These are phyloP conservation scores for Mycena chlorophos DNA, from an alignment of 768 basidiomycete genomes.

Conservation along the genomic window DNA sequence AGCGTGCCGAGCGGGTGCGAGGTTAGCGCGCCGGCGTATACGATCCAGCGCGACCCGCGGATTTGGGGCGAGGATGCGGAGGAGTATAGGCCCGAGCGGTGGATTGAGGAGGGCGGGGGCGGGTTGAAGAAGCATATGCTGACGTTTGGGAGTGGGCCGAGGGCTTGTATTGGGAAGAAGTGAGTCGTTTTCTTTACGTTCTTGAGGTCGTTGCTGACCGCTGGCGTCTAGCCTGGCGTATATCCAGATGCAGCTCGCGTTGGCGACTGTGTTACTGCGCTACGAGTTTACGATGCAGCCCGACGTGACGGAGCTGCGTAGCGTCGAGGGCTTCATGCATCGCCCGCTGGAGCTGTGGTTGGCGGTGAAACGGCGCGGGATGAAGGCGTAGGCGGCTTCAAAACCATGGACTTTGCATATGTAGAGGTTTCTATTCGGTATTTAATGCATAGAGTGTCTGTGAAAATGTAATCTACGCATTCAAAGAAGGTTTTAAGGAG, in stretches of 20 bases:
- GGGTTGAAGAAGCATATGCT: slow-evolving; percentile 7
- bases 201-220: not conserved
- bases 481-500: too few species aligned
- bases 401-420: not conserved
- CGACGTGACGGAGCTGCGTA: slow-evolving; percentile 2
- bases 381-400: not conserved
- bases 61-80: slow-evolving; percentile 82
- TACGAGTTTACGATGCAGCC: slow-evolving; percentile 12
- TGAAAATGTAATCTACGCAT: too few species aligned
- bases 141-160: slow-evolving; percentile 13
- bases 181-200: not conserved
- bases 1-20: slow-evolving; percentile 72
- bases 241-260: slow-evolving; percentile 12
- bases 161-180: slow-evolving; percentile 16
- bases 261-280: slow-evolving; percentile 4
- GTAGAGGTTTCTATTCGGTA: too few species aligned
- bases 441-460: too few species aligned
- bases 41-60: slow-evolving; percentile 69
- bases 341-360: slow-evolving; percentile 10
- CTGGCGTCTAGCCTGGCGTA: slow-evolving; percentile 2
- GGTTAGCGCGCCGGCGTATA: slow-evolving; percentile 78
- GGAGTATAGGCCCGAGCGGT: slow-evolving; percentile 77
- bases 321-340: slow-evolving; percentile 14
- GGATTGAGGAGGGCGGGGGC: slow-evolving; percentile 59
- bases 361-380: not conserved